Evolutionary conservation across 805 yeast genomes (phyloP).

Genomic region (Pichia gijzeniarum): DNA sequence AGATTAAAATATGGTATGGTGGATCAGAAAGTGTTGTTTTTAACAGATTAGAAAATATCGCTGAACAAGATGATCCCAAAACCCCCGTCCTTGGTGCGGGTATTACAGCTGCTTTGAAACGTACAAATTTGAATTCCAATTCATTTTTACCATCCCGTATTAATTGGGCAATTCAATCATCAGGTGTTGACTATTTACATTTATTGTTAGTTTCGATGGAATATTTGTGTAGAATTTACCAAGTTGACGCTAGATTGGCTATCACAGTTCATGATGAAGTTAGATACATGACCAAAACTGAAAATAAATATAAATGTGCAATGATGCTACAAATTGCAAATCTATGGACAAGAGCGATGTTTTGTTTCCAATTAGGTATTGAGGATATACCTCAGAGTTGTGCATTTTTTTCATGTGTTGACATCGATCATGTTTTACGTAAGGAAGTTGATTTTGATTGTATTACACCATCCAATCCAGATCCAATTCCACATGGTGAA

Average conservation of each 20-base stretch:
- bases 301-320: constrained; percentile 71
- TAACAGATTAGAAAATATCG: constrained; percentile 81
- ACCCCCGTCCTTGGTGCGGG: constrained; percentile 95
- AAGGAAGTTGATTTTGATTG: constrained; percentile 93
- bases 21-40: constrained; percentile 93
- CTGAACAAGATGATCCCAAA: constrained; percentile 69
- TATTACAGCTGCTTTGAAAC: constrained; percentile 76
- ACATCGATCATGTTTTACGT: constrained; percentile 78
- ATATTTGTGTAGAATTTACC: constrained; percentile 58
- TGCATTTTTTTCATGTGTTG: constrained; percentile 93
- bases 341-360: constrained; percentile 94
- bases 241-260: constrained; percentile 67
- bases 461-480: constrained; percentile 79
- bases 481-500: constrained; percentile 72
- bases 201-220: constrained; percentile 81
- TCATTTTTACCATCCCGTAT: constrained; percentile 82
- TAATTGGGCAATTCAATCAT: constrained; percentile 97
- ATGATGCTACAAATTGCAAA: constrained; percentile 83
- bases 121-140: constrained; percentile 55
- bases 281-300: constrained; percentile 67
- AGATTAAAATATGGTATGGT: constrained; percentile 55
- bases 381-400: constrained; percentile 87
- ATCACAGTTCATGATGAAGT: constrained; percentile 95
- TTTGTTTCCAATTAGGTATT: constrained; percentile 87
- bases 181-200: constrained; percentile 96